These are phyloP conservation scores for Lablab purpureus DNA, from an alignment of 306 rosid genomes.

Conservation along the genomic window DNA sequence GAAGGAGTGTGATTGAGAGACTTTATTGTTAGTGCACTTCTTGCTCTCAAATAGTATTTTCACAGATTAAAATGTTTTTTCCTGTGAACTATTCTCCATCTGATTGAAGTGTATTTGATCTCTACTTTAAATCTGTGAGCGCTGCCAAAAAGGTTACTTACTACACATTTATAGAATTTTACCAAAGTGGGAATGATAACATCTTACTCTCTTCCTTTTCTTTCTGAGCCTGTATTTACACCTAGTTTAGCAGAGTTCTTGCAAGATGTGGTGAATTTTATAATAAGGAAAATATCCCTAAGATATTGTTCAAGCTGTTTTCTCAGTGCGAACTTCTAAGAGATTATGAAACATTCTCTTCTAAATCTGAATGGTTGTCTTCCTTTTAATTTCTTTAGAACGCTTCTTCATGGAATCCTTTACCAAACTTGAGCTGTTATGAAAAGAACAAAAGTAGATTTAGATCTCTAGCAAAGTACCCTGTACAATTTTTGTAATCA, in stretches of 20 bases:
- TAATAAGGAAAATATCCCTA: neutral
- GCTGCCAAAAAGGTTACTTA: neutral
- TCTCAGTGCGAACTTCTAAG: neutral
- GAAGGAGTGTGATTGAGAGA: no score
- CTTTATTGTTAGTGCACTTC: no score
- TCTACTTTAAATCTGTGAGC: neutral
- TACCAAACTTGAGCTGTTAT: neutral
- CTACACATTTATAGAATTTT: neutral
- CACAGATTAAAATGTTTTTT: neutral
- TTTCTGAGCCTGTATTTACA: neutral
- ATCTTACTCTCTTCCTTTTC: neutral
- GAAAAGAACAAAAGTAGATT: neutral
- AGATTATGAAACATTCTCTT: neutral
- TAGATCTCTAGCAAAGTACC: neutral
- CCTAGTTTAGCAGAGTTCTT: neutral
- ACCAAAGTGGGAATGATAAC: neutral
- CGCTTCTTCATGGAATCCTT: neutral
- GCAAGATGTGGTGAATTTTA: neutral
- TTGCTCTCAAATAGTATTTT: neutral
- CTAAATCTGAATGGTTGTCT: neutral
- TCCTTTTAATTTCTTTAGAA: neutral
- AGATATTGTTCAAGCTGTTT: neutral
- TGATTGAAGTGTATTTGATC: neutral
- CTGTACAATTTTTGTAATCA: no score
- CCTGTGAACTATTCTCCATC: neutral